Conservation (phyloP, 176 grass and related monocot species). For the Musa beccarii region DNA sequence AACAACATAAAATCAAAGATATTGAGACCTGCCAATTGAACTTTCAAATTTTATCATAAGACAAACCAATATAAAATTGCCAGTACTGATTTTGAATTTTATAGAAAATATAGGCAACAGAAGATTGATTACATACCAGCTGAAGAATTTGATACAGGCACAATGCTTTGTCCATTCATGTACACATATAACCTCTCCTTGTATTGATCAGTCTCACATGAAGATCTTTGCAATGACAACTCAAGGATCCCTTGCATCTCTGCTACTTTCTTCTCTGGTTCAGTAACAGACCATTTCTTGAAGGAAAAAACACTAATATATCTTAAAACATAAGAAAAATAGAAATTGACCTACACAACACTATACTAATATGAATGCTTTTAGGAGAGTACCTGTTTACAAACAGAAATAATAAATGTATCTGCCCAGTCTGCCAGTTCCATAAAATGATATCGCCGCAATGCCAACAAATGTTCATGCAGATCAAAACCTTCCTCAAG, state of each 20-base stretch:
- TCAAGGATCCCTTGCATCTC: slow-evolving; percentile 85
- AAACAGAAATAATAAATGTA: slow-evolving; percentile 62
- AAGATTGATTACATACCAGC: slow-evolving; percentile 42
- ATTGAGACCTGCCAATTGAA: slow-evolving; percentile 52
- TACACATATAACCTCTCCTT: slow-evolving; percentile 82
- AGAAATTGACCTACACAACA: slow-evolving; percentile 5
- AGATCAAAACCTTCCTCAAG: slow-evolving; percentile 96
- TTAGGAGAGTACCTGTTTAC: slow-evolving; percentile 45
- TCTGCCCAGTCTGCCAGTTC: slow-evolving; percentile 91
- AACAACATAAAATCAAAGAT: slow-evolving; percentile 68
- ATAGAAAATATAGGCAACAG: neutral
- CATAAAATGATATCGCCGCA: slow-evolving; percentile 94
- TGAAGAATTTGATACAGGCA: slow-evolving; percentile 34
- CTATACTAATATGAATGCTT: slow-evolving; percentile 4
- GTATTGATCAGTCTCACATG: slow-evolving; percentile 71
- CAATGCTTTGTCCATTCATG: slow-evolving; percentile 34
- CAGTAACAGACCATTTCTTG: slow-evolving; percentile 67
- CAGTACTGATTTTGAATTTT: neutral
- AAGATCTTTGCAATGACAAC: slow-evolving; percentile 80
- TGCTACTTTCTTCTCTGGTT: slow-evolving; percentile 58
- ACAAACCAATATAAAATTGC: neutral
- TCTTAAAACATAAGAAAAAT: neutral
- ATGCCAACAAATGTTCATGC: slow-evolving; percentile 55
- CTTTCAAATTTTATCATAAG: neutral
- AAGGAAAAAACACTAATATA: slow-evolving; percentile 12